phyloP scores from a whole-genome alignment of 257 asterid species.

The Paraleonurus japonicus region DNA sequence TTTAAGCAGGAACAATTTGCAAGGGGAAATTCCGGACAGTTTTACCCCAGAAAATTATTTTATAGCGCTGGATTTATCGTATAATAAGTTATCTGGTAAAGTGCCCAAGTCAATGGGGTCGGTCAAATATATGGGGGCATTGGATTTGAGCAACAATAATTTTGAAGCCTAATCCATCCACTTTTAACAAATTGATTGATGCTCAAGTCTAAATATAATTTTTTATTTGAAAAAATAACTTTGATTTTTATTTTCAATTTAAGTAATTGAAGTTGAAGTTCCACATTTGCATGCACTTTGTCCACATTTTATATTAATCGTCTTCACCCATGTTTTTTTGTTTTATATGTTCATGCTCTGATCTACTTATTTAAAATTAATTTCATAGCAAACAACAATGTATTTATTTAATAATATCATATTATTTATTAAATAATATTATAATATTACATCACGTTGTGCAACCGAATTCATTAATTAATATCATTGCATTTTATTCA shows the following conservation, averaged over 20 bases:
- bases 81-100: conserved; percentile 44
- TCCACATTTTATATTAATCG: too few relatives aligned
- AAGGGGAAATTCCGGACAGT: conserved; percentile 51
- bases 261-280: not conserved
- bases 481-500: too few relatives aligned
- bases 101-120: conserved; percentile 48
- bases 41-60: conserved; percentile 47
- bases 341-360: too few relatives aligned
- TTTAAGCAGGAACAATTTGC: conserved; percentile 46
- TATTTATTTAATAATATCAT: too few relatives aligned
- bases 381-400: too few relatives aligned
- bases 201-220: not conserved
- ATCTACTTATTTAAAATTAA: too few relatives aligned
- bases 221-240: not conserved
- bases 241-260: too few relatives aligned
- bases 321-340: too few relatives aligned
- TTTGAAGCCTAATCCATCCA: conserved; percentile 12
- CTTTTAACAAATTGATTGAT: not conserved
- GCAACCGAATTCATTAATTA: too few relatives aligned
- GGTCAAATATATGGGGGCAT: conserved; percentile 50
- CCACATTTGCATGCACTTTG: not conserved
- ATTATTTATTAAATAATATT: too few relatives aligned
- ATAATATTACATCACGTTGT: too few relatives aligned
- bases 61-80: conserved; percentile 51
- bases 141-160: conserved; percentile 61